Base-by-base conservation (phyloP, 2,329 filamentous ascomycete genomes). In the Xylaria sp. region DNA sequence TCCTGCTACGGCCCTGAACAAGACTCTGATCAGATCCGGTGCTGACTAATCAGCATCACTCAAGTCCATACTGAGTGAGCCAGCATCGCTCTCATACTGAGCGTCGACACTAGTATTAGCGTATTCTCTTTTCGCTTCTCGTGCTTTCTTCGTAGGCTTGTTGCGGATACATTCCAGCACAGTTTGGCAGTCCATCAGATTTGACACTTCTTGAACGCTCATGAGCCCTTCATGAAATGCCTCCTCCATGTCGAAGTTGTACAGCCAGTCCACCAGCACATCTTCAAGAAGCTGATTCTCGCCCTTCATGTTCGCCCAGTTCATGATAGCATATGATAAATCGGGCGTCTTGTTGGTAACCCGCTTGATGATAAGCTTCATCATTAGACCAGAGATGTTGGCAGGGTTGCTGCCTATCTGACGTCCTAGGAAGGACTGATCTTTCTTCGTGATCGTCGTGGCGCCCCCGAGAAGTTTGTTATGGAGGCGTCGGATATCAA, bases 161-260 rank as follows among this genome's bases (percentile, higher is more conserved):
- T 27, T 29, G 11, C 25, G 27, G 11, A 68, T 15, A 29, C 2
- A 6, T 4, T 38, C 9, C 2, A 67, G 54, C 42, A 42, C 13
- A 1, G 42, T 45, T 53, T 71, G 70, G 25, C 60, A 69, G 13
- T 69, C 60, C 65, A 73, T 71, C 29, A 73, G 63, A 44, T 69
- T 62, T 2, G 44, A 20, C 10, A 70, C 29, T 44, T 71, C 64
- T 17, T 33, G 50, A 1, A 65, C 7, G 11, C 33, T 29, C 67
- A 73, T 72, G n/a, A 66, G 63, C 7, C 33, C 49, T 29, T 66
- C 27, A 5, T 61, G 10, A 1, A 68, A 60, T 15, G 63, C 54
- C 17, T 44, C 22, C 7, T 63, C n/a, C 9, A 57, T 4, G 15
- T 66, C 55, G 31, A 66, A 66, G 29, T 45, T 31, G 56, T 60